Percentiles rank a stretch among this genome's conserved stretches.
phyloP scores from a whole-genome alignment of 257 asterid species.

The Solanum virginianum region DNA sequence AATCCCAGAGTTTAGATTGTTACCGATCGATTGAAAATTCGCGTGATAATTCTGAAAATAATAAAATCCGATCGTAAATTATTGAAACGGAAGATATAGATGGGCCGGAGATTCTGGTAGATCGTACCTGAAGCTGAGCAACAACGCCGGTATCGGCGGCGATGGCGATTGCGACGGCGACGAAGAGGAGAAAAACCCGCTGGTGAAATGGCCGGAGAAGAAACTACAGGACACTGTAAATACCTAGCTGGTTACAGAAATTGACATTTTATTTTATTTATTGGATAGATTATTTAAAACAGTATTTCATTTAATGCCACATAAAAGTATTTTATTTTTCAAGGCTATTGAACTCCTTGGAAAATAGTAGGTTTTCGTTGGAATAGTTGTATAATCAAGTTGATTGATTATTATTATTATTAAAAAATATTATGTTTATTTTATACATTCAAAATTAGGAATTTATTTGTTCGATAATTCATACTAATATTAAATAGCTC shows the following conservation, averaged over 20 bases:
- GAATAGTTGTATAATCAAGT: background rate
- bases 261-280: background rate
- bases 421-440: too few relatives aligned
- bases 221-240: background rate
- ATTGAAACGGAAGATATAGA: background rate
- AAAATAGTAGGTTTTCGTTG: background rate
- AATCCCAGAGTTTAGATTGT: background rate
- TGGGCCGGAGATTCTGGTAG: background rate
- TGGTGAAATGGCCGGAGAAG: background rate
- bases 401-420: too few relatives aligned
- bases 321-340: background rate
- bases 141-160: background rate
- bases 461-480: too few relatives aligned
- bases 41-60: background rate
- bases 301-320: background rate
- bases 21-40: background rate
- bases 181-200: background rate
- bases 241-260: too few relatives aligned
- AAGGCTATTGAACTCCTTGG: too few relatives aligned
- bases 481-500: background rate
- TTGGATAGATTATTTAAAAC: background rate
- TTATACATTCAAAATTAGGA: too few relatives aligned
- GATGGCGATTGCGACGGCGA: too few relatives aligned
- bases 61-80: background rate
- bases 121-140: background rate